Evolutionary conservation across 371 early-diverging fungal genomes (phyloP).

Genomic region (Rhizopus delemar): DNA sequence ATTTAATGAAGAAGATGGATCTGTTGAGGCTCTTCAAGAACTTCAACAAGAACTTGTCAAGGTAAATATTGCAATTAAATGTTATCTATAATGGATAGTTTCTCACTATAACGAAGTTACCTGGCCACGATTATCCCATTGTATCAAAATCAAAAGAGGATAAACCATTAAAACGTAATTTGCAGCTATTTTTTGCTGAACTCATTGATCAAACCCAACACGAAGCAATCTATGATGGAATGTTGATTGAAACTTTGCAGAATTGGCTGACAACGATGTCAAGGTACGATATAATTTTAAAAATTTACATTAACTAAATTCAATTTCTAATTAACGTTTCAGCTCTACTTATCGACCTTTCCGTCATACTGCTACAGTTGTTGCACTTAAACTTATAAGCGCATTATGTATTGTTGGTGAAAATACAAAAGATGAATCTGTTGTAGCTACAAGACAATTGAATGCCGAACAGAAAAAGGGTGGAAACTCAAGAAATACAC

Average conservation of each 20-base stretch:
- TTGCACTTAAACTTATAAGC: slow-evolving; percentile 60
- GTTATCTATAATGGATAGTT: not conserved
- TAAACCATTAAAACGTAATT: slow-evolving; percentile 57
- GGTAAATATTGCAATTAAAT: slow-evolving; percentile 17
- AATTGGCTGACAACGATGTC: slow-evolving; percentile 61
- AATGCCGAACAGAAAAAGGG: slow-evolving; percentile 31
- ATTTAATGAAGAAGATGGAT: slow-evolving; percentile 42
- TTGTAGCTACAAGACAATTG: slow-evolving; percentile 67
- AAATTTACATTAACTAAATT: not conserved
- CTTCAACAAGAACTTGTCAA: slow-evolving; percentile 47
- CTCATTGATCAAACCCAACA: slow-evolving; percentile 65
- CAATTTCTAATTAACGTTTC: not conserved
- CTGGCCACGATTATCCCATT: slow-evolving; percentile 66
- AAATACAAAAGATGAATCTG: slow-evolving; percentile 55
- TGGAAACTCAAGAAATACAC: slow-evolving; percentile 12
- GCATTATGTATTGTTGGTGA: slow-evolving; percentile 67
- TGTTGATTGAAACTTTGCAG: slow-evolving; percentile 55
- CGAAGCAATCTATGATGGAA: slow-evolving; percentile 61
- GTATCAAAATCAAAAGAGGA: slow-evolving; percentile 60
- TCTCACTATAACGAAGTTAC: slow-evolving; percentile 31
- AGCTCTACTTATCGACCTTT: slow-evolving; percentile 84
- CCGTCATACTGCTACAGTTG: slow-evolving; percentile 83
- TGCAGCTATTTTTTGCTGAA: slow-evolving; percentile 61
- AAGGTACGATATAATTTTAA: slow-evolving; percentile 28
- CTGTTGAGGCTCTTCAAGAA: slow-evolving; percentile 42